Evolutionary conservation across 2,329 filamentous ascomycete species (phyloP), one percentile per base, ranked within the genome.

Genomic region (Passalora sequoiae): DNA sequence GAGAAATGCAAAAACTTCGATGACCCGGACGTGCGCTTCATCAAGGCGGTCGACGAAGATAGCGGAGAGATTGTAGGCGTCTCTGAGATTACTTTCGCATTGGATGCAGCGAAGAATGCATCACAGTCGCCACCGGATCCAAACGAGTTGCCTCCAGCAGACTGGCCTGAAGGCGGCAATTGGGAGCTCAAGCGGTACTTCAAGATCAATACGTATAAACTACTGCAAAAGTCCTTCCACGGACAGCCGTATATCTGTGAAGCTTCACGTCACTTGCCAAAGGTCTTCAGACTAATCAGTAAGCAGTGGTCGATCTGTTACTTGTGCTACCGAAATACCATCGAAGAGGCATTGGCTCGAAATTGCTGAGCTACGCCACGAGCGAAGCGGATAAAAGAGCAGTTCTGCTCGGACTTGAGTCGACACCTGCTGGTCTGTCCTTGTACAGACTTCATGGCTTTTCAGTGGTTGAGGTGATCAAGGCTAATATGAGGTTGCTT

Each of bases 401-500:
- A 15, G 44, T 50, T 4, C 25, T 22, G 12, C 9, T 47, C 6
- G 47, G 40, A 4, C 27, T 50, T 27, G 47, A 50, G 20, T 44
- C 37, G 6, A 44, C 44, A 6, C 47, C 47, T 2, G 41, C 38
- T 13, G 47, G 47, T 2, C 28, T 45, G 7, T 28, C 44, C 13
- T 13, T 45, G 24, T 50, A 50, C 29, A 29, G 24, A 9, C 40
- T 25, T 19, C 22, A 32, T 33, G 47, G 47, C 3, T 47, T 50
- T 10, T 4, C 22, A 15, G 36, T 48, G 17, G 37, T 38, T 10
- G 40, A 44, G 13, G 42, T 46, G n/a, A 44, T 60, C 32, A 53
- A 50, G 30, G 56, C 53, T 6, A 49, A 58, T 46, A 60, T 57
- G 54, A 44, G 42, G 20, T 24, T 40, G 3, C 56, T 58, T 33